phyloP scores from a whole-genome alignment of 176 grass and related monocot species.

The Pharus latifolius region DNA sequence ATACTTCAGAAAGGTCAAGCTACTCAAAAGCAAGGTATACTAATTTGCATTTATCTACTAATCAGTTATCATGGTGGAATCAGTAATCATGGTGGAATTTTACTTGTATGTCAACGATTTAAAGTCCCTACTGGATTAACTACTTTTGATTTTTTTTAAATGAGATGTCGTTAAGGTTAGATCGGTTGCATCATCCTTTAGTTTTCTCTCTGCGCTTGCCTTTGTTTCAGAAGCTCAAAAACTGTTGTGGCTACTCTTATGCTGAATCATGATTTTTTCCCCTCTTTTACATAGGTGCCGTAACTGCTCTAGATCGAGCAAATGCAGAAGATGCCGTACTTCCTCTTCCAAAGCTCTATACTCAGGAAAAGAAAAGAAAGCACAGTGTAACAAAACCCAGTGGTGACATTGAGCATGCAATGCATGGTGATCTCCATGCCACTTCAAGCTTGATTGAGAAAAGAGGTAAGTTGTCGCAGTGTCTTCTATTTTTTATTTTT shows the following conservation, averaged over 20 bases:
- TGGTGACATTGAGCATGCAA: slow-evolving; percentile 22
- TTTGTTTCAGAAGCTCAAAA: neutral
- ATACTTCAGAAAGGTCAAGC: slow-evolving; percentile 41
- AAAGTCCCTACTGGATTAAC: neutral
- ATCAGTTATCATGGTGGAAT: neutral
- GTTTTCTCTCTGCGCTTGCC: neutral
- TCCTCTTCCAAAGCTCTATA: slow-evolving; percentile 73
- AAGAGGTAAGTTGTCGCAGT: slow-evolving; percentile 36
- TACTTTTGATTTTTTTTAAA: neutral
- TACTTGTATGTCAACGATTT: neutral
- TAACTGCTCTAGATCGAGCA: slow-evolving; percentile 75
- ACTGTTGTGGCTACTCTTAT: neutral
- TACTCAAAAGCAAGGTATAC: slow-evolving; percentile 50
- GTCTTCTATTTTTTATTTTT: neutral
- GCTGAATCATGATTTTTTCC: slow-evolving; percentile 24
- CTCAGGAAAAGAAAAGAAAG: slow-evolving; percentile 87
- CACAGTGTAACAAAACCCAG: slow-evolving; percentile 29
- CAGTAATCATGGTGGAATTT: neutral
- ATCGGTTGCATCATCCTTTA: neutral
- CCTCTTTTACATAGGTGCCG: slow-evolving; percentile 26
- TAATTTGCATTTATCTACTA: too few species aligned
- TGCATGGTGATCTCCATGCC: slow-evolving; percentile 18
- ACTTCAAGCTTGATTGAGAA: slow-evolving; percentile 29
- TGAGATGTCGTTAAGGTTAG: neutral
- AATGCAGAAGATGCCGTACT: slow-evolving; percentile 90